Evolutionary conservation across 1,139 yeast species (phyloP), one percentile per base, ranked within the genome.

Genomic region (Taphrina flavorubra): DNA sequence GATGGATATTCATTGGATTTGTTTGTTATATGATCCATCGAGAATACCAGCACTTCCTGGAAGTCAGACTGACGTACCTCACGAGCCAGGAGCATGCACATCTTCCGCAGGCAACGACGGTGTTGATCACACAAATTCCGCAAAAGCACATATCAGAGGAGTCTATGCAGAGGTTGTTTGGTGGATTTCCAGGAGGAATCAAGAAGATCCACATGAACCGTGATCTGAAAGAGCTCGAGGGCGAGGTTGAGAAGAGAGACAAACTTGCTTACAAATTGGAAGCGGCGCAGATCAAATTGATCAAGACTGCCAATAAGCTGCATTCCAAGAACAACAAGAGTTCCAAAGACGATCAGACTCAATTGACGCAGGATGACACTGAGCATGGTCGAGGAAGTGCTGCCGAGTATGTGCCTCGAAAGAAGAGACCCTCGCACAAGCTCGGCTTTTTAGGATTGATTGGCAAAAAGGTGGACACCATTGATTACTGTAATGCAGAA

Each of bases 381-480:
- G 68, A 65, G 39, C 36, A 34, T 11, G 62, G 49, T 36, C 63
- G 47, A 16, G 67, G 62, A 11, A 11, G 31, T 18, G 63, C 58
- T 11, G 40, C 59, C 18, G 40, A 53, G 16, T 90, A 88, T 76
- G 89, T 91, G 55, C 89, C 92, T 1, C 85, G 82, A 68, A 86
- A 87, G 74, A 90, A 92, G 77, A 83, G 95, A 72, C 98, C 98
- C 36, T 83, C 85, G 42, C 87, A 86, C 76, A 86, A 84, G 73
- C 81, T 80, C 76, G 87, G 81, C 11, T 51, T 56, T 39, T 46
- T 69, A 82, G 81, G 85, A 65, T 81, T 91, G 71, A 81, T 89
- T 75, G 96, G 97, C 72, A 81, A 89, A 78, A 92, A 92, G 79
- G 96, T 92, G 69, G 94, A 89, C 75, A 88, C 97, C 39, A 86